These are phyloP conservation scores for Pseudoscleropodium purum DNA, from an alignment of 225 moss, liverwort and hornwort species.

Conservation along the genomic window DNA sequence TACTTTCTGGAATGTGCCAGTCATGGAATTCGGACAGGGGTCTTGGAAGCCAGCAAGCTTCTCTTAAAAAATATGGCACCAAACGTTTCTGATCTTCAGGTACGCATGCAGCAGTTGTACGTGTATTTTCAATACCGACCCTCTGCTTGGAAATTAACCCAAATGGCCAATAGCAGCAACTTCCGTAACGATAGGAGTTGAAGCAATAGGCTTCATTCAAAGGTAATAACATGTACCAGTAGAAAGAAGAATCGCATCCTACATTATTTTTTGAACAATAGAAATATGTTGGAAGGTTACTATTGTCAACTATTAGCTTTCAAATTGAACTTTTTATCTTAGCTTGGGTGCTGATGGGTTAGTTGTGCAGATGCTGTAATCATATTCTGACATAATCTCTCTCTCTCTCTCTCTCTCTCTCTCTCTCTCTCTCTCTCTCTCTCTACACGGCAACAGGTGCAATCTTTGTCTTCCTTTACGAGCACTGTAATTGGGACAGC, in stretches of 20 bases:
- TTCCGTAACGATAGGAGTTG: neutral
- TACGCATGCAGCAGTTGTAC: neutral
- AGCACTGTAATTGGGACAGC: slow-evolving; percentile 62
- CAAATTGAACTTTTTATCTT: neutral
- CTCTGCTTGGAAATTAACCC: neutral
- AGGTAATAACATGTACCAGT: neutral
- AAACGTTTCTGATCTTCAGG: slow-evolving; percentile 42
- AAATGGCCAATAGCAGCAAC: neutral
- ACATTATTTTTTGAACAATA: neutral
- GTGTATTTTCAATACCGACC: neutral
- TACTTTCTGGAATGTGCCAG: slow-evolving; percentile 8
- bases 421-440: neutral
- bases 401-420: no score
- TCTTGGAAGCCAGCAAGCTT: slow-evolving; percentile 43
- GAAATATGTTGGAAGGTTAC: neutral
- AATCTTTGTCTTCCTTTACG: slow-evolving; percentile 53
- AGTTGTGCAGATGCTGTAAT: neutral
- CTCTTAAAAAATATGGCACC: slow-evolving; percentile 37
- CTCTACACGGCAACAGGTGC: slow-evolving; percentile 19
- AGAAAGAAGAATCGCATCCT: neutral
- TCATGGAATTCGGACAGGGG: slow-evolving; percentile 46
- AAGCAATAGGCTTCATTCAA: neutral
- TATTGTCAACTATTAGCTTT: neutral
- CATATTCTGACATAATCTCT: neutral
- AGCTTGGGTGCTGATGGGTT: neutral